A percentile compares a stretch with the other conserved stretches of the same genome.
phyloP scores from a whole-genome alignment of 352 stramenopile species.

The Phytopythium sindhum region DNA sequence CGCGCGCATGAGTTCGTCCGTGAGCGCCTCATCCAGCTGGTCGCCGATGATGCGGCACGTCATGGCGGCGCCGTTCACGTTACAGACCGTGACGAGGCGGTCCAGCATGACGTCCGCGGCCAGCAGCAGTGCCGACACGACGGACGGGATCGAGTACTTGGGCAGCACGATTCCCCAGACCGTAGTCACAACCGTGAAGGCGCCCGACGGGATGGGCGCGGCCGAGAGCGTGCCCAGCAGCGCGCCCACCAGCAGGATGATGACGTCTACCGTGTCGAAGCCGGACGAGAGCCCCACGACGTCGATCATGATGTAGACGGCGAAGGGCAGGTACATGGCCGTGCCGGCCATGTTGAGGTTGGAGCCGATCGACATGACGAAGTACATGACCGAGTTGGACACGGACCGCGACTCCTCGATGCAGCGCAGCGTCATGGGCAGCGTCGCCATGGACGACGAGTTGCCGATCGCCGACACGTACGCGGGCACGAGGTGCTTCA shows the following conservation, averaged over 20 bases:
- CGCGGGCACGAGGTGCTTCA: slow-evolving; percentile 58
- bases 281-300: slow-evolving; percentile 35
- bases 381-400: slow-evolving; percentile 61
- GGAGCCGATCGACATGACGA: slow-evolving; percentile 65
- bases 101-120: slow-evolving; percentile 72
- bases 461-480: slow-evolving; percentile 75
- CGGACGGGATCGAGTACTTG: slow-evolving; percentile 36
- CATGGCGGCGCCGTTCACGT: slow-evolving; percentile 75
- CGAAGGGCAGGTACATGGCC: slow-evolving; percentile 69
- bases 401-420: slow-evolving; percentile 56
- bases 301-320: slow-evolving; percentile 73
- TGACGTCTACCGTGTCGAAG: slow-evolving; percentile 32
- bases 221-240: slow-evolving; percentile 62
- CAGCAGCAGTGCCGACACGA: slow-evolving; percentile 63
- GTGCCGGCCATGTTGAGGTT: slow-evolving; percentile 76
- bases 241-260: slow-evolving; percentile 48
- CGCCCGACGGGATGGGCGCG: slow-evolving; percentile 52
- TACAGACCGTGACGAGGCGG: slow-evolving; percentile 68
- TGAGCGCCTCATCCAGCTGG: slow-evolving; percentile 37
- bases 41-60: slow-evolving; percentile 68
- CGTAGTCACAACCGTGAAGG: slow-evolving; percentile 58
- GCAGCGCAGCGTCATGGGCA: slow-evolving; percentile 59
- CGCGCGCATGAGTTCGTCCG: slow-evolving; percentile 3
- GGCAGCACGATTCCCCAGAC: slow-evolving; percentile 75
- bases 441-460: slow-evolving; percentile 67